Evolutionary conservation across 225 moss, liverwort and hornwort species (phyloP).

Genomic region (Takakia lepidozioides): DNA sequence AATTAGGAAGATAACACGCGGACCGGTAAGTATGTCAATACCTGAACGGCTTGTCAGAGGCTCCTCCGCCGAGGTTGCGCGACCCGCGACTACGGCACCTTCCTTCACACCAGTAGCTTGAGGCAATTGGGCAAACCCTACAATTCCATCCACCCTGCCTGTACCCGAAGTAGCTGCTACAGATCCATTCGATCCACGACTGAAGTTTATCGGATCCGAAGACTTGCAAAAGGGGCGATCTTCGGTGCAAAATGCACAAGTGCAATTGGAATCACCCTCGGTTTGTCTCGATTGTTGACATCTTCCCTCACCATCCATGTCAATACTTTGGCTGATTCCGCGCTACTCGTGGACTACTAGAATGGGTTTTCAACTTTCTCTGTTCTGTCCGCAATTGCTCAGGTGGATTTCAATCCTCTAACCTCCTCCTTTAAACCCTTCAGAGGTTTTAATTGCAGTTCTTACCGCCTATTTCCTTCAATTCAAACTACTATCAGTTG

Average conservation of each 20-base stretch:
- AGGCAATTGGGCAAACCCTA: neutral
- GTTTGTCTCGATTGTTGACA: conserved; percentile 27
- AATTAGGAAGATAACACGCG: too few species aligned
- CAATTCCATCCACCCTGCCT: conserved; percentile 6
- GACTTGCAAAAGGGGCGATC: conserved; percentile 17
- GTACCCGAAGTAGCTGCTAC: neutral
- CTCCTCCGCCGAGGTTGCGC: conserved; percentile 8
- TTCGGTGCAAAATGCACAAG: conserved; percentile 39
- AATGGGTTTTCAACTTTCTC: too few species aligned
- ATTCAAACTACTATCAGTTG: too few species aligned
- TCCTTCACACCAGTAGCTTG: neutral
- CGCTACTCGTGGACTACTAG: too few species aligned
- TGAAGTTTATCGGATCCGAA: conserved; percentile 25
- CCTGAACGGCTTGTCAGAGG: conserved; percentile 1
- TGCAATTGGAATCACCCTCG: conserved; percentile 12
- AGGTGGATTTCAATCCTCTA: too few species aligned
- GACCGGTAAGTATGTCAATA: neutral
- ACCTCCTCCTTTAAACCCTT: too few species aligned
- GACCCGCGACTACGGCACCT: neutral
- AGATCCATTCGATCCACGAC: conserved; percentile 4
- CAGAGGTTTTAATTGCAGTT: too few species aligned
- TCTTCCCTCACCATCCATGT: conserved; percentile 58
- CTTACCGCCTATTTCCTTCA: too few species aligned
- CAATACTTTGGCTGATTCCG: too few species aligned
- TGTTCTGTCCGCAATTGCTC: too few species aligned